Evolutionary conservation across 441 rosid species (phyloP).

Genomic region (Lagerstroemia fauriei): DNA sequence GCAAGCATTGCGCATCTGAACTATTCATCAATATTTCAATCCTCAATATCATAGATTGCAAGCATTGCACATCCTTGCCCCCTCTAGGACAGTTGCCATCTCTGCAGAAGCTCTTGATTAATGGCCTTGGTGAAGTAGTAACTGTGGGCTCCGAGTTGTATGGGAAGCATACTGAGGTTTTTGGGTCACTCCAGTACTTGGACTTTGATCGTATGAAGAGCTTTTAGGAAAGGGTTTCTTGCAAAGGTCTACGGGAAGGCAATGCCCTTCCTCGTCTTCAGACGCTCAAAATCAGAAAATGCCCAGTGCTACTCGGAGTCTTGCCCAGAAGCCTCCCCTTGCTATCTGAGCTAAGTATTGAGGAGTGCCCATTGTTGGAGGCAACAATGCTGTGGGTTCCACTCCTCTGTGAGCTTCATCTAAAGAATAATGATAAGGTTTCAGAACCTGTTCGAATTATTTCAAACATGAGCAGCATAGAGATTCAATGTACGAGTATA

Average conservation of each 20-base stretch:
- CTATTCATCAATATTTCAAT: slow-evolving; percentile 23
- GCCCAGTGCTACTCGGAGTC: slow-evolving; percentile 23
- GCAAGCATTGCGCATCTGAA: too few relatives aligned
- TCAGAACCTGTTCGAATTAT: slow-evolving; percentile 13
- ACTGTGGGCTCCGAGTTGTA: slow-evolving; percentile 24
- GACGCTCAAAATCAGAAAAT: slow-evolving; percentile 21
- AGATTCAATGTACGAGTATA: neutral
- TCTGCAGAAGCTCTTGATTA: slow-evolving; percentile 21
- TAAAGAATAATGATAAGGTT: slow-evolving; percentile 17
- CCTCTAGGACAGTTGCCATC: slow-evolving; percentile 34
- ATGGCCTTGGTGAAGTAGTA: slow-evolving; percentile 21
- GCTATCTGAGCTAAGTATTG: slow-evolving; percentile 20
- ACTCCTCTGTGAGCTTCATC: neutral
- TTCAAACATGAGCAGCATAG: neutral
- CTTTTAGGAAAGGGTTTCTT: slow-evolving; percentile 36
- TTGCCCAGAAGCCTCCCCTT: slow-evolving; percentile 29
- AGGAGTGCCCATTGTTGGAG: slow-evolving; percentile 11
- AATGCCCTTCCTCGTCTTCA: slow-evolving; percentile 35
- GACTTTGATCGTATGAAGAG: slow-evolving; percentile 26
- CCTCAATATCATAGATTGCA: slow-evolving; percentile 25
- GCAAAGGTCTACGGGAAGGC: slow-evolving; percentile 5
- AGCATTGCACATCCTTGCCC: slow-evolving; percentile 33
- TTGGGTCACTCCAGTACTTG: slow-evolving; percentile 28
- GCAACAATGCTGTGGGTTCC: slow-evolving; percentile 5
- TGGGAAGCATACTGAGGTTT: slow-evolving; percentile 13